Evolutionary conservation across 768 basidiomycete genomes (phyloP), one percentile per base, ranked within the genome.

Genomic region (Calocera viscosa): DNA sequence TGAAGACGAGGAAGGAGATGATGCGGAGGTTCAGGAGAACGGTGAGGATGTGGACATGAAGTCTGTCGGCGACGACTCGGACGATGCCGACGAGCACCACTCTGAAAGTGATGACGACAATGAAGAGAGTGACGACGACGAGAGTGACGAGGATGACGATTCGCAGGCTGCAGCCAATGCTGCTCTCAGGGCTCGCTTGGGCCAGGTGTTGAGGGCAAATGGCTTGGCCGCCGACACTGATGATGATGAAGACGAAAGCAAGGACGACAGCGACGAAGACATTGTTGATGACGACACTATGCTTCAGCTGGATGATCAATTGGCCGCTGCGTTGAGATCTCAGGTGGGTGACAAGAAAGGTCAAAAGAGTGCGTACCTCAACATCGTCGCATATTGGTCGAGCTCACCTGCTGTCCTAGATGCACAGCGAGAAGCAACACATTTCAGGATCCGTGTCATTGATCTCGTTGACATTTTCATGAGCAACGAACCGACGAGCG

Each of bases 201-300:
- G 66, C 41, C 24, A 33, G 38, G 34, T 12, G 35, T 34, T 10
- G 32, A 67, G 65, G 34, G 67, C 41, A 16, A 68, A 66, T 22
- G 53, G 53, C 22, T 32, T 60, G 30, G 66, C 63, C 40, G 77
- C 81, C 5, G 84, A 87, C 71, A 70, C 69, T 12, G 78, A 75
- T 7, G 74, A 76, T 14, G 74, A 76, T 19, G 75, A 77, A 39
- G 82, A 82, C 22, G 82, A 80, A 1, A 80, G 72, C 28, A 73
- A 82, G 17, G 83, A 83, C 8, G 83, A 84, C 24, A 80, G 80
- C 7, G 84, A 85, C 53, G 84, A 80, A 2, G 79, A 89, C 63
- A 77, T 87, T 32, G 88, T 95, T 87, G 90, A 96, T 73, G 95
- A 99, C 73, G 94, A 98, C 28, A 91, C 96, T 77, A 99, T 99